Evolutionary conservation across 192 early-diverging fungal genomes (phyloP), one percentile per base, ranked within the genome.

Genomic region (Podila epigama): DNA sequence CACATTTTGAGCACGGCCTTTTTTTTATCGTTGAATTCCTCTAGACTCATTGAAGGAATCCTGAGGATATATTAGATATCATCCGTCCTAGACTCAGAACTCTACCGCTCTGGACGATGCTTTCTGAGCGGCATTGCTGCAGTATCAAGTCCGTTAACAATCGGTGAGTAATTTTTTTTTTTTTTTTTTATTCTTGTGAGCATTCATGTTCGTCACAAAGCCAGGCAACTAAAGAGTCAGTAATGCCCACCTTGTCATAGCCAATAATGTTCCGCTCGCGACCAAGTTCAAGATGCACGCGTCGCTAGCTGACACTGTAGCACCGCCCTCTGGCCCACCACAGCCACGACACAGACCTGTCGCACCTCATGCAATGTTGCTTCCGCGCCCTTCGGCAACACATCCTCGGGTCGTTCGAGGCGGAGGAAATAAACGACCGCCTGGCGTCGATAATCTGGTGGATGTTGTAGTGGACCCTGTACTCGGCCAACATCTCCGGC

Each of bases 391-490:
- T 22, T 58, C 79, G 3, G 50, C 42, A 1, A 69, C 50, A 13
- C 68, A 84, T 51, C 61, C 78, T 51, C 34, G 80, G 22, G 69
- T 68, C 31, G 36, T 67, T 20, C 53, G 41, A 57, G 66, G 79
- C 4, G 58, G 28, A 9, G 66, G 59, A 6, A 65, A 9, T 35
- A 67, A 81, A 27, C 44, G 59, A 13, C 41, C 40, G 16, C 51
- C 73, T 51, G 68, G 82, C 27, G 58, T 81, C 56, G 39, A 31
- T 11, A 69, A 69, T 3, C 40, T 82, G 25, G 68, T 86, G 2
- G 85, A 84, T 52, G 85, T 86, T 16, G 85, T 86, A 1, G 71
- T 86, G 25, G 85, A 86, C 44, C 85, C 85, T 0, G 25, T 86
- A 5, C 56, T 86, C 15, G 63, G 79, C n/a, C 64, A 69, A 40